phyloP scores from a whole-genome alignment of 768 basidiomycete genomes.

The Calocybe cyanea region DNA sequence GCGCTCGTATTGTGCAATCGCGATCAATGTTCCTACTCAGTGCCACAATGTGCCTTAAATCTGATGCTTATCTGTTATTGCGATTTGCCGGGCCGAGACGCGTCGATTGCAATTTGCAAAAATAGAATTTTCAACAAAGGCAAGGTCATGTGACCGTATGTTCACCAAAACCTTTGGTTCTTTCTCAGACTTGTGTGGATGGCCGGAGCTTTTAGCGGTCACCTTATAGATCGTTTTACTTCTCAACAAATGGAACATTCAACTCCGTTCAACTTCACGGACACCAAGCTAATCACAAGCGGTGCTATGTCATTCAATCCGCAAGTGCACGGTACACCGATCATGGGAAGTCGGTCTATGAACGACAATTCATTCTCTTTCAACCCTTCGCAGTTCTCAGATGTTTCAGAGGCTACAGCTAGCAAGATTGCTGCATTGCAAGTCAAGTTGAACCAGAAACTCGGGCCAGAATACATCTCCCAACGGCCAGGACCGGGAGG shows the following conservation, averaged over 20 bases:
- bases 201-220: conserved; percentile 59
- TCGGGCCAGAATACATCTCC: conserved; percentile 93
- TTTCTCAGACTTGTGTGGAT: conserved; percentile 26
- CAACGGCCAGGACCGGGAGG: conserved; percentile 85
- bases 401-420: conserved; percentile 59
- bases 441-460: conserved; percentile 76
- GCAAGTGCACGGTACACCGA: conserved; percentile 49
- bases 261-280: conserved; percentile 11
- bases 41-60: no score
- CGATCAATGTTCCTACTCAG: no score
- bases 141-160: no score
- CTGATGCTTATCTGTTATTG: no score
- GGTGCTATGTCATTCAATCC: conserved; percentile 63
- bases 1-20: not conserved
- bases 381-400: conserved; percentile 27
- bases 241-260: conserved; percentile 21
- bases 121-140: no score
- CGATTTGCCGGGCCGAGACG: no score
- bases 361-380: conserved; percentile 25
- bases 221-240: conserved; percentile 48
- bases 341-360: conserved; percentile 15
- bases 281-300: conserved; percentile 35
- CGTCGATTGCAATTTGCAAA: no score
- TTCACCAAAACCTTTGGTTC: no score
- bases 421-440: conserved; percentile 70